Evolutionary conservation across 2,329 filamentous ascomycete genomes (phyloP).

Genomic region (Cylindrodendrum hubeiense): DNA sequence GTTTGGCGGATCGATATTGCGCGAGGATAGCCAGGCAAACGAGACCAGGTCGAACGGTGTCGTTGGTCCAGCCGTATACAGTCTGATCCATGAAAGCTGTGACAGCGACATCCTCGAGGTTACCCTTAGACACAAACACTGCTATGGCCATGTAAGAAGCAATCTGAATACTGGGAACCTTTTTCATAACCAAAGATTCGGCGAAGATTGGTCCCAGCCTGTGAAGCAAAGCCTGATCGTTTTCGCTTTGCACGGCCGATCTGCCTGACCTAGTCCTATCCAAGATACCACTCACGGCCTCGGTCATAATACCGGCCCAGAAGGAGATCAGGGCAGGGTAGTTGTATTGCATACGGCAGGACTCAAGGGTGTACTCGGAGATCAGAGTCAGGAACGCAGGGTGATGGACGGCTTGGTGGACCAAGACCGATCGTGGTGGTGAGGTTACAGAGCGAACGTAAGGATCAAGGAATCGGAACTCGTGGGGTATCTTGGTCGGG

Average conservation of each 20-base stretch:
- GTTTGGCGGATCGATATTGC: constrained; percentile 79
- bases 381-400: constrained; percentile 80
- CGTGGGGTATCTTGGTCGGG: constrained; percentile 77
- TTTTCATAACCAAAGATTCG: constrained; percentile 80
- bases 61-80: constrained; percentile 78
- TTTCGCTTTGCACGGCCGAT: constrained; percentile 80
- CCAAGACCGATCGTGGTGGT: constrained; percentile 83
- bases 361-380: constrained; percentile 82
- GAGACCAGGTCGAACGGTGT: constrained; percentile 80
- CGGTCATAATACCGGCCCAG: constrained; percentile 90
- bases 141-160: constrained; percentile 93
- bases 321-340: constrained; percentile 86
- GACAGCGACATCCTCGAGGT: constrained; percentile 83
- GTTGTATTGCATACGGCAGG: constrained; percentile 78
- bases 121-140: constrained; percentile 85
- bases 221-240: constrained; percentile 82
- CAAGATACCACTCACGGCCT: constrained; percentile 86
- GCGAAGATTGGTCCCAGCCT: constrained; percentile 77
- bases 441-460: constrained; percentile 83
- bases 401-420: constrained; percentile 86
- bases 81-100: constrained; percentile 92
- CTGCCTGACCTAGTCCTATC: constrained; percentile 83
- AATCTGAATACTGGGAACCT: constrained; percentile 82
- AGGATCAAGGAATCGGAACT: constrained; percentile 87
- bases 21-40: constrained; percentile 85